Percentiles rank a stretch among this genome's conserved stretches.
Conservation (phyloP, 176 grass and related monocot species). For the Zea luxurians region DNA sequence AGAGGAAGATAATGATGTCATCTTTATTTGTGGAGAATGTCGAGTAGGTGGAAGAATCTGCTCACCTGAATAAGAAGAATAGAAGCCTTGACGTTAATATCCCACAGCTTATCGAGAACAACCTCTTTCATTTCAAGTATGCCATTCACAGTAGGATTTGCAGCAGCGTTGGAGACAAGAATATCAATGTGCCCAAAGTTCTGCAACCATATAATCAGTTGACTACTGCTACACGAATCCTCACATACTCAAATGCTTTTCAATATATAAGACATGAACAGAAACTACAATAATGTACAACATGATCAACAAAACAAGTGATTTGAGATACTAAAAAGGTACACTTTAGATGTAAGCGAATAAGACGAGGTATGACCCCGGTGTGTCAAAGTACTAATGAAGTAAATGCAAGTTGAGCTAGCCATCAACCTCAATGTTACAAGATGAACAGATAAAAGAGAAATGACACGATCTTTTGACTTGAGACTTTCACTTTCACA, state of each 20-base stretch:
- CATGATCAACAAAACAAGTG: neutral
- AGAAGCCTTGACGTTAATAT: conserved; percentile 87
- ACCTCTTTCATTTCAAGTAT: conserved; percentile 75
- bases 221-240: conserved; percentile 5
- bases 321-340: neutral
- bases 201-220: conserved; percentile 39
- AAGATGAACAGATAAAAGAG: neutral
- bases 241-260: neutral
- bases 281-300: neutral
- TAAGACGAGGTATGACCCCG: neutral
- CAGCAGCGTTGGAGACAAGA: conserved; percentile 87
- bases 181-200: conserved; percentile 91
- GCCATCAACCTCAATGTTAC: neutral
- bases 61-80: conserved; percentile 82
- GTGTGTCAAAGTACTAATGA: neutral
- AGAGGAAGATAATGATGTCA: neutral
- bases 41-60: conserved; percentile 24
- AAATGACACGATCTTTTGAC: neutral
- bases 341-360: conserved; percentile 3
- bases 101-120: conserved; percentile 90
- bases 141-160: conserved; percentile 69
- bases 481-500: neutral
- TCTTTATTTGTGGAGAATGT: neutral
- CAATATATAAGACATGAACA: neutral
- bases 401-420: neutral